Base-by-base conservation (phyloP, 805 yeast species). In the Saturnispora besseyi region DNA sequence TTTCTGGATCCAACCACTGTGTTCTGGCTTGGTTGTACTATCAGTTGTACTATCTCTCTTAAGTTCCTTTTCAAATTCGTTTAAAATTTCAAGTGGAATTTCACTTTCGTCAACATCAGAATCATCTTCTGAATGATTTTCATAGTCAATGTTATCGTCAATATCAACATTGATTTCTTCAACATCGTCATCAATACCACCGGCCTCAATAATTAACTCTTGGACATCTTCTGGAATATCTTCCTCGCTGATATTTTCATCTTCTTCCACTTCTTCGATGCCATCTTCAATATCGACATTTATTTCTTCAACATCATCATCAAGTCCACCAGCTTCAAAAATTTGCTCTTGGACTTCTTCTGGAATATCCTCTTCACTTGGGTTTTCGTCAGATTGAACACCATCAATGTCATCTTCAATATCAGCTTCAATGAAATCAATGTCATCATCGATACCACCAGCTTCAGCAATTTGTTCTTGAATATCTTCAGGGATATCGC, bases 351-450 rank as follows among this genome's bases (percentile, higher is more conserved):
- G 43, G 5, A 41, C 41, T 22, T 36, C 50, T n/a, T 29, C 33
- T 46, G 54, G 22, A 36, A 44, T 28, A 52, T 53, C 41, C 30
- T 26, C 9, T 50, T 42, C n/a, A 31, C 50, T 1, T 48, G 29
- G 9, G 9, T 8, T 26, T 26, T 26, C 58, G 21, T 50, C 53
- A 34, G 42, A 37, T 10, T 37, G 46, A 1, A 49, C 48, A 24
- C 38, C 46, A 22, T 33, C 50, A 18, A 42, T 29, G 31, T 15
- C 45, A 41, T 42, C 49, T 12, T 30, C 53, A 13, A 50, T 32
- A 11, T 56, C 54, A 5, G 49, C 40, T 10, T 50, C 58, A 3
- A 55, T 43, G 3, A 29, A 45, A 28, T 29, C 53, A 5, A 41
- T 43, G 21, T 45, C 43, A 22, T 46, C 49, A 22, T 38, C 44